These are phyloP conservation scores for Aspergillus campestris DNA, from an alignment of 495 filamentous ascomycete species.

Conservation along the genomic window DNA sequence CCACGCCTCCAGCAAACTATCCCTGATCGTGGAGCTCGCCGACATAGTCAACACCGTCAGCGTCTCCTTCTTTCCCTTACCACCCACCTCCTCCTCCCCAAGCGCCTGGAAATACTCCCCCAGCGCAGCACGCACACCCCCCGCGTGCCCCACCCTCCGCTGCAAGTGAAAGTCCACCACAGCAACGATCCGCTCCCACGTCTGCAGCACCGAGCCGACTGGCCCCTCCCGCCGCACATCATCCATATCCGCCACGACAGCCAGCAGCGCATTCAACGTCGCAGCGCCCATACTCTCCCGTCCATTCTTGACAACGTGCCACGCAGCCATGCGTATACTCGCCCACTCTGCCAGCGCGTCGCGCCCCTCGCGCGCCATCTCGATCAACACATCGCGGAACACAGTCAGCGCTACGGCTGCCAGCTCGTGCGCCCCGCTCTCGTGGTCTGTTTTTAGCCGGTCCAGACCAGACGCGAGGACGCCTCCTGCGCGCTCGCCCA, in stretches of 20 bases:
- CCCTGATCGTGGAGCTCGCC: constrained; percentile 50
- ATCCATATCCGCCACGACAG: constrained; percentile 33
- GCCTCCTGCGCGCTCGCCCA: constrained; percentile 29
- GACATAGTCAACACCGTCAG: constrained; percentile 51
- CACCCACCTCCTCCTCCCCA: constrained; percentile 12
- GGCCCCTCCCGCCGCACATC: constrained; percentile 6
- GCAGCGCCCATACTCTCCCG: constrained; percentile 56
- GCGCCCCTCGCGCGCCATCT: constrained; percentile 11
- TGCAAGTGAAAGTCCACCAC: constrained; percentile 26
- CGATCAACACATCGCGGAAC: constrained; percentile 33
- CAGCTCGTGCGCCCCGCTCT: constrained; percentile 50
- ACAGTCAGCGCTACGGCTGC: constrained; percentile 38
- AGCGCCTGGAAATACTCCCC: constrained; percentile 27
- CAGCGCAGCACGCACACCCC: constrained; percentile 26
- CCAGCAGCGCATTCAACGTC: constrained; percentile 43
- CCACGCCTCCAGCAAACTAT: constrained; percentile 27
- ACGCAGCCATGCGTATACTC: constrained; percentile 46
- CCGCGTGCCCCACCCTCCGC: constrained; percentile 15
- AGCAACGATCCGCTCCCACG: constrained; percentile 15
- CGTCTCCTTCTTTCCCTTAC: constrained; percentile 11
- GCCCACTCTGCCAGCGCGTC: constrained; percentile 39
- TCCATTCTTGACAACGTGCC: constrained; percentile 57
- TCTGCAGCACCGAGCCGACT: constrained; percentile 11
- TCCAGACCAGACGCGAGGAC: constrained; percentile 39
- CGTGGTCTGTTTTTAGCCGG: constrained; percentile 40